phyloP scores from a whole-genome alignment of 164 flowering plant species.

The Sextonia rubra region DNA sequence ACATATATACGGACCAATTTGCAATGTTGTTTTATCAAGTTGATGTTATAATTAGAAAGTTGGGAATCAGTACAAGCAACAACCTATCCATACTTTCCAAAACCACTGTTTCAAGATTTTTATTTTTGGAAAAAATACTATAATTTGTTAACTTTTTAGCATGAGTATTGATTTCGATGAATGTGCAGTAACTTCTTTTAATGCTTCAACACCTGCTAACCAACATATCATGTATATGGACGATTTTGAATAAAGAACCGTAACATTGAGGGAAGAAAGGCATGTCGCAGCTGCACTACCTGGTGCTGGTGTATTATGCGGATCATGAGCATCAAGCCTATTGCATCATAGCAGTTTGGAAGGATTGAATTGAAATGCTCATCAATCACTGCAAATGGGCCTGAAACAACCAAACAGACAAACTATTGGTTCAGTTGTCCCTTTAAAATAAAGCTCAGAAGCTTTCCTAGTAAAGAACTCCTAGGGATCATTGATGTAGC shows the following conservation, averaged over 20 bases:
- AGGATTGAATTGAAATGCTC: conserved; percentile 85
- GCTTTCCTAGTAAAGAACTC: too few relatives aligned
- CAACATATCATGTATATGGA: not conserved
- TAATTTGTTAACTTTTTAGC: not conserved
- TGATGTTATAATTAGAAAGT: too few relatives aligned
- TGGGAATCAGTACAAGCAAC: not conserved
- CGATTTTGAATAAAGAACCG: not conserved
- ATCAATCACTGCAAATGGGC: conserved; percentile 88
- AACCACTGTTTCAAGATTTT: not conserved
- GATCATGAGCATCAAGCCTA: conserved; percentile 98
- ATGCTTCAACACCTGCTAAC: not conserved
- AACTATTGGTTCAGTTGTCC: conserved; percentile 1
- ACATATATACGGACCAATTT: not conserved
- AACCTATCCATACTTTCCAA: not conserved
- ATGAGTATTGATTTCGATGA: not conserved
- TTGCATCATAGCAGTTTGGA: conserved; percentile 91
- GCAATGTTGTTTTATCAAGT: not conserved
- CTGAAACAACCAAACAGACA: conserved; percentile 34
- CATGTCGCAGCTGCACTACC: conserved; percentile 33
- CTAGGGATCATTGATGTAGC: too few relatives aligned
- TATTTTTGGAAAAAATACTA: too few relatives aligned
- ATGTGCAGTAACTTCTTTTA: not conserved
- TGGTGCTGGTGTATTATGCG: conserved; percentile 91
- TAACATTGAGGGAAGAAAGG: not conserved
- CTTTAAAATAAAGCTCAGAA: not conserved